These are phyloP conservation scores for Talaromyces adpressus DNA, from an alignment of 495 filamentous ascomycete species.

Conservation along the genomic window DNA sequence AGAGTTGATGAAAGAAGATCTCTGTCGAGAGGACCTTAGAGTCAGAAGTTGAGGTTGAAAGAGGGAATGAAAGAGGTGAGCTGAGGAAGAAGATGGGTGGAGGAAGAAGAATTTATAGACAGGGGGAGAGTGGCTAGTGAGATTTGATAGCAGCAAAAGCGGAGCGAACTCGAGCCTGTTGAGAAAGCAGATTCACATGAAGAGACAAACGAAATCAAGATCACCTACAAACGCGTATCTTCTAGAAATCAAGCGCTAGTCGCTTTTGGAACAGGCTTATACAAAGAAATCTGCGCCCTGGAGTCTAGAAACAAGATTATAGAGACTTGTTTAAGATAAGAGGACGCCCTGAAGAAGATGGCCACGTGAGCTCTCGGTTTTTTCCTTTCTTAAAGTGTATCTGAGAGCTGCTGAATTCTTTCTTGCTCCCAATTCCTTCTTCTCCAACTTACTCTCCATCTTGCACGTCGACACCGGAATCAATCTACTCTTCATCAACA, in stretches of 20 bases:
- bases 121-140: not conserved
- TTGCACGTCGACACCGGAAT: not conserved
- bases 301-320: not conserved
- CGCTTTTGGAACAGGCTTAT: not conserved
- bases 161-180: not conserved
- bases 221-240: not conserved
- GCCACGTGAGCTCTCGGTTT: not conserved
- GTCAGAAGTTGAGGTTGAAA: not conserved
- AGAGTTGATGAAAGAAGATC: too few relatives aligned
- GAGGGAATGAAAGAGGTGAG: not conserved
- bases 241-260: not conserved
- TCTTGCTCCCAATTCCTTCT: not conserved
- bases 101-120: not conserved
- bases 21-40: not conserved
- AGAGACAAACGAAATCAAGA: not conserved
- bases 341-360: not conserved
- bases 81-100: not conserved
- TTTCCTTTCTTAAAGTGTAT: not conserved
- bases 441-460: not conserved
- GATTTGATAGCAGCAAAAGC: not conserved
- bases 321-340: not conserved
- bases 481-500: not conserved
- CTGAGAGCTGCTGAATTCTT: not conserved
- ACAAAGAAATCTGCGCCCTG: not conserved
- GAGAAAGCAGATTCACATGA: not conserved